Evolutionary conservation across 495 filamentous ascomycete genomes (phyloP), one percentile per base, ranked within the genome.

Genomic region (Sabuloglossum arenarium): DNA sequence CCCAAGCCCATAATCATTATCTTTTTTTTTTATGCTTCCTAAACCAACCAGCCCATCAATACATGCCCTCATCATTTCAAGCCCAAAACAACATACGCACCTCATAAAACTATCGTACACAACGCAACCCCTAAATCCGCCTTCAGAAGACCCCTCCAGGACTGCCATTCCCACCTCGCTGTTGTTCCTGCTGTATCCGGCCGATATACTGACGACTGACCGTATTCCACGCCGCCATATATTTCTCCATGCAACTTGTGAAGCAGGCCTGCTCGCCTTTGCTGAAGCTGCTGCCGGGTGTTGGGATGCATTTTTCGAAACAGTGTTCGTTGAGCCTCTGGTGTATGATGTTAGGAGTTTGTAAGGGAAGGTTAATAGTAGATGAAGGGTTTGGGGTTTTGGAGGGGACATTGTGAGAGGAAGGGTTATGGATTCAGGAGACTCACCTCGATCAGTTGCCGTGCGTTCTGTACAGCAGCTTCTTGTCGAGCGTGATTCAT

Each of bases 291-390:
- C 75, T 68, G 55, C 87, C 83, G 54, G 91, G 91, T 62, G 88
- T 81, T 28, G 89, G 81, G 42, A 98, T 73, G 71, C 91, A 98
- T 65, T 82, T 82, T 34, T 90, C 79, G 78, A 94, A 97, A 78
- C 91, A 98, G 75, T 93, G 81, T 66, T 90, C 81, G 75, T 96
- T 94, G 68, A 97, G 75, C 83, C 88, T 94, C 91, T 97, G 61
- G n/a, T 23, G 11, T n/a, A n/a, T 37, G 21, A 55, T 6, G 37
- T 34, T 32, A 56, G 30, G 5, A 27, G 31, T 1, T 32, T 45
- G 34, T 23, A 49, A 16, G 23, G n/a, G 21, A 19, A 45, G 9
- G 16, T 1, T 29, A 57, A 21, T 54, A 53, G 14, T 42, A 16
- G 16, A 21, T 29, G 24, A 23, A 27, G 14, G 5, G 42, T 3